A percentile compares a stretch with the other conserved stretches of the same genome.
phyloP scores from a whole-genome alignment of 1,139 yeast species.

The Yamadazyma epiphylla region DNA sequence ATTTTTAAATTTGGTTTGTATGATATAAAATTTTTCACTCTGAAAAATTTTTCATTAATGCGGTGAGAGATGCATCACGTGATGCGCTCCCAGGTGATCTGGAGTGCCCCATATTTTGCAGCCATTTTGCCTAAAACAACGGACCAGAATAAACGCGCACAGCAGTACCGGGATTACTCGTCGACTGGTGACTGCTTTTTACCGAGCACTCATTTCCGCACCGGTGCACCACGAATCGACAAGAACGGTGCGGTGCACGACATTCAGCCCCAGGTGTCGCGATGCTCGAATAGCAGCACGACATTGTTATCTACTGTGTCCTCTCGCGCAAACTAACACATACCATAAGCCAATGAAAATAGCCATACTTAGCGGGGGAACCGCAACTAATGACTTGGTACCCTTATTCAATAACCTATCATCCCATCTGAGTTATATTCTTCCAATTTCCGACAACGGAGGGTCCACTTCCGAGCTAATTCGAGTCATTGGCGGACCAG shows the following conservation, averaged over 20 bases:
- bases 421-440: constrained; percentile 51
- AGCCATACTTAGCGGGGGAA: constrained; percentile 67
- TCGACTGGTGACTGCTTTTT: constrained; percentile 9
- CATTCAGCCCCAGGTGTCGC: neutral
- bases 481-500: constrained; percentile 92
- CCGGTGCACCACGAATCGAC: no score
- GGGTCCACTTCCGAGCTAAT: constrained; percentile 91
- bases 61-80: no score
- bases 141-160: constrained; percentile 9
- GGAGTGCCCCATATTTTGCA: no score
- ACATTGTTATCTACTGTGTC: no score
- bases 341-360: no score
- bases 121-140: no score
- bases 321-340: no score
- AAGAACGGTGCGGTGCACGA: no score
- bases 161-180: constrained; percentile 13
- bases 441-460: constrained; percentile 91
- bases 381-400: constrained; percentile 67
- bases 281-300: no score
- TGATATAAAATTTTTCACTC: constrained; percentile 14
- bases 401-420: constrained; percentile 42
- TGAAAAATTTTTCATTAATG: constrained; percentile 9
- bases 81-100: no score
- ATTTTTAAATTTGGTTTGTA: constrained; percentile 23
- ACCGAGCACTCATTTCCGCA: no score